Evolutionary conservation across 371 early-diverging fungal genomes (phyloP).

Genomic region (Rhizomucor pusillus): DNA sequence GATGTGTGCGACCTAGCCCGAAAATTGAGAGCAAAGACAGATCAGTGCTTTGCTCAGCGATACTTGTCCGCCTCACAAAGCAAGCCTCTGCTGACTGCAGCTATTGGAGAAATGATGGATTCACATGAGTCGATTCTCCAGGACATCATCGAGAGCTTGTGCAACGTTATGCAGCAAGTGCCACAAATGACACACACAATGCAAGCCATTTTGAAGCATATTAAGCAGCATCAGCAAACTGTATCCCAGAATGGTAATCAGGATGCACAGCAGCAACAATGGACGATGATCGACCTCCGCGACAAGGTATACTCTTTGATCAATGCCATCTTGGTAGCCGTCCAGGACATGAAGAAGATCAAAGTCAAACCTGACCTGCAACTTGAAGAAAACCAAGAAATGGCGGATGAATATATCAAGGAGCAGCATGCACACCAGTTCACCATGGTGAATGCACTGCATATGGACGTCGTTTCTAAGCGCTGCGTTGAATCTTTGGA

Average conservation of each 20-base stretch:
- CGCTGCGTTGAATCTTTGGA: conserved; percentile 35
- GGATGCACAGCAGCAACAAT: background rate
- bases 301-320: conserved; percentile 31
- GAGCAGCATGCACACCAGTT: conserved; percentile 29
- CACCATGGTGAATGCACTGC: conserved; percentile 27
- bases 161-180: conserved; percentile 9
- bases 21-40: conserved; percentile 26
- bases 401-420: conserved; percentile 54
- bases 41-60: conserved; percentile 30
- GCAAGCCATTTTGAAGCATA: conserved; percentile 25
- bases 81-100: conserved; percentile 28
- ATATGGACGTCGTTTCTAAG: conserved; percentile 35
- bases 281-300: conserved; percentile 16
- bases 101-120: conserved; percentile 27
- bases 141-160: conserved; percentile 11
- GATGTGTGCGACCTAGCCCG: conserved; percentile 15
- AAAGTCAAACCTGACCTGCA: conserved; percentile 11
- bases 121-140: conserved; percentile 13
- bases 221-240: conserved; percentile 18
- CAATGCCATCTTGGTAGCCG: conserved; percentile 36
- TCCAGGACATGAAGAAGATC: conserved; percentile 45
- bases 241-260: background rate
- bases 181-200: conserved; percentile 21
- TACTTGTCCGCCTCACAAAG: conserved; percentile 32
- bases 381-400: conserved; percentile 36